A percentile compares a stretch with the other conserved stretches of the same genome.
These are phyloP conservation scores for Trifolium repens DNA, from an alignment of 306 rosid genomes.

Conservation along the genomic window DNA sequence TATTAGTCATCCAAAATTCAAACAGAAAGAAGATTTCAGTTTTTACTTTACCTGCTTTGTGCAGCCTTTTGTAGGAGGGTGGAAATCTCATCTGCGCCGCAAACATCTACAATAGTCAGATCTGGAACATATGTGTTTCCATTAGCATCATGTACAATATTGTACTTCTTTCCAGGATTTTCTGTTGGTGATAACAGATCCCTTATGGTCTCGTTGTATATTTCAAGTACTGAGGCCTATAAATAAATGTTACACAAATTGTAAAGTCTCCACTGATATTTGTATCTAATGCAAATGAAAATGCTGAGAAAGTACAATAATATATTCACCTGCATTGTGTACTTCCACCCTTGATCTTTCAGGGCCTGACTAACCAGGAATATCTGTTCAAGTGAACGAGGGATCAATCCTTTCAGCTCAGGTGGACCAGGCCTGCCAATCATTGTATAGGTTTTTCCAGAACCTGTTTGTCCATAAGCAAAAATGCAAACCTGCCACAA, in stretches of 20 bases:
- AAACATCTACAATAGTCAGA: constrained; percentile 80
- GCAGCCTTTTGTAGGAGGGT: constrained; percentile 89
- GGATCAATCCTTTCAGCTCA: constrained; percentile 84
- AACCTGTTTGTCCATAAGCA: constrained; percentile 97
- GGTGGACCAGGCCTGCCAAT: constrained; percentile 84
- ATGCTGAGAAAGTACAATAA: constrained; percentile 6
- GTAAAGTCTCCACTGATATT: not conserved
- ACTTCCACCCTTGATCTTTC: constrained; percentile 87
- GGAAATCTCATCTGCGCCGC: constrained; percentile 80
- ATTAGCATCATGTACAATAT: constrained; percentile 81
- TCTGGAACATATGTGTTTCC: constrained; percentile 89
- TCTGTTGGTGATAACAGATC: constrained; percentile 79
- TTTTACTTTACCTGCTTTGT: constrained; percentile 67
- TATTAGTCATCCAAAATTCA: constrained; percentile 20
- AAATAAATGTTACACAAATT: constrained; percentile 26
- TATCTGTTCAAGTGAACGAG: constrained; percentile 86
- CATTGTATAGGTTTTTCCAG: constrained; percentile 95
- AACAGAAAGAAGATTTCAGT: not conserved
- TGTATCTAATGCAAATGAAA: constrained; percentile 11
- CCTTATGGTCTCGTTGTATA: constrained; percentile 87
- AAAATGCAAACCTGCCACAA: constrained; percentile 86
- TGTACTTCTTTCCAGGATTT: constrained; percentile 76
- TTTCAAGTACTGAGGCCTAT: constrained; percentile 88
- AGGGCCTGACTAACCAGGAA: constrained; percentile 80
- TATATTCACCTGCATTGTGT: constrained; percentile 79